A percentile compares a stretch with the other conserved stretches of the same genome.
Evolutionary conservation across 75 land plant genomes (phyloP).

Genomic region (Cryptomeria japonica): DNA sequence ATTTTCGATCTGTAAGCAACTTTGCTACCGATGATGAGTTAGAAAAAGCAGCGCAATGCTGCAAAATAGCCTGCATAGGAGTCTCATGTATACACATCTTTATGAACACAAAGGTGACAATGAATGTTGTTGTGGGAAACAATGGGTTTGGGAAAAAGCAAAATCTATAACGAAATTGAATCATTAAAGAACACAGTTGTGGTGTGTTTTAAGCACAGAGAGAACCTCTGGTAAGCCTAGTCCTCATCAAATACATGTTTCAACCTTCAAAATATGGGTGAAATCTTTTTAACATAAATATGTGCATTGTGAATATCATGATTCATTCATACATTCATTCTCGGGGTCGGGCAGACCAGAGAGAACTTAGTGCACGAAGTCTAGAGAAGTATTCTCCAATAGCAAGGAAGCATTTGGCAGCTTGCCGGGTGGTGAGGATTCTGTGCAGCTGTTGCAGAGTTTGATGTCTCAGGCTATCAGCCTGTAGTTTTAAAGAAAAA

Average conservation of each 20-base stretch:
- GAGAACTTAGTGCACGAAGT: conserved; percentile 72
- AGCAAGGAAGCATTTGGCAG: conserved; percentile 71
- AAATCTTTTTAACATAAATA: background rate
- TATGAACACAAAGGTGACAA: background rate
- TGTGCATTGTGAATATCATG: background rate
- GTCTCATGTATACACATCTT: background rate
- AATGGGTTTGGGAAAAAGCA: background rate
- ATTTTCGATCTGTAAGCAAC: background rate
- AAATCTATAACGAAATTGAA: background rate
- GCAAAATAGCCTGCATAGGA: background rate
- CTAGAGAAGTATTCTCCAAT: conserved; percentile 74
- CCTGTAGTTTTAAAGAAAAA: conserved; percentile 28
- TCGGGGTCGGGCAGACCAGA: conserved; percentile 78
- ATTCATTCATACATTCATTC: conserved; percentile 31
- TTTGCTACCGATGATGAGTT: background rate
- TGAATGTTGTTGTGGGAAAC: background rate
- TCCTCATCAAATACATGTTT: background rate
- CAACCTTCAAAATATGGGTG: background rate
- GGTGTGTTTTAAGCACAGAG: background rate
- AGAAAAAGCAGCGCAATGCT: background rate
- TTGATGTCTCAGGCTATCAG: conserved; percentile 81
- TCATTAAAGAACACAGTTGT: background rate
- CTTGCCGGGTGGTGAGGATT: conserved; percentile 65
- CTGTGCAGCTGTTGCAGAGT: conserved; percentile 72
- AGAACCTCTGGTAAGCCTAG: background rate